Conservation (phyloP, 768 basidiomycete species). For the Tephrocybe rancida region DNA sequence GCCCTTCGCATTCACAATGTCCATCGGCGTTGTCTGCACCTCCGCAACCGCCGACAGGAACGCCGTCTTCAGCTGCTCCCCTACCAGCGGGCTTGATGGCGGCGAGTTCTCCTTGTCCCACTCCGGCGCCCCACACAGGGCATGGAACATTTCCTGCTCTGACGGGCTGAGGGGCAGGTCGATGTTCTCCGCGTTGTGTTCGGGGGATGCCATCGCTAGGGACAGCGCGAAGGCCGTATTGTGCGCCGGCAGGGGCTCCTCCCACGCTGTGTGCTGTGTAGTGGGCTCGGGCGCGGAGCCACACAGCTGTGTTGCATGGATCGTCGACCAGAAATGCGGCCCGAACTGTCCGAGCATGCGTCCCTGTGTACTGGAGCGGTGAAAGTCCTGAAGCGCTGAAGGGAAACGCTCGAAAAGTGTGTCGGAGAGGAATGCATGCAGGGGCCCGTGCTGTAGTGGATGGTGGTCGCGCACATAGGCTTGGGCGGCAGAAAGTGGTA, state of each 20-base stretch:
- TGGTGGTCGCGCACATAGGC: slow-evolving; percentile 55
- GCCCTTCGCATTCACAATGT: neutral
- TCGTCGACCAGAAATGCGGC: slow-evolving; percentile 57
- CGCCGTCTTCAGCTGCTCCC: slow-evolving; percentile 8
- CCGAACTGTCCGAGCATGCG: slow-evolving; percentile 64
- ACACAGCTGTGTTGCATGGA: slow-evolving; percentile 39
- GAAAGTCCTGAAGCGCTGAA: slow-evolving; percentile 58
- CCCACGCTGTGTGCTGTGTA: slow-evolving; percentile 6
- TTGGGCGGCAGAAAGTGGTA: slow-evolving; percentile 60
- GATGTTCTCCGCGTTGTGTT: slow-evolving; percentile 21
- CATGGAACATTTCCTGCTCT: slow-evolving; percentile 72
- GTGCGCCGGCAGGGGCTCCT: neutral
- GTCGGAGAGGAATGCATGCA: slow-evolving; percentile 64
- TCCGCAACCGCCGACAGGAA: slow-evolving; percentile 1
- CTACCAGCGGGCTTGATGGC: slow-evolving; percentile 13
- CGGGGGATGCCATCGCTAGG: slow-evolving; percentile 2
- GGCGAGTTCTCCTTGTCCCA: slow-evolving; percentile 44
- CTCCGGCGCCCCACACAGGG: slow-evolving; percentile 61
- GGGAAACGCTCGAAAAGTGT: slow-evolving; percentile 66
- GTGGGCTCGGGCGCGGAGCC: slow-evolving; percentile 9
- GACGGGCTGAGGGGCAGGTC: slow-evolving; percentile 65
- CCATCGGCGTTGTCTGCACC: neutral
- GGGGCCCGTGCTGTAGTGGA: slow-evolving; percentile 32
- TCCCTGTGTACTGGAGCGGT: slow-evolving; percentile 46
- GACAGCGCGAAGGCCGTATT: slow-evolving; percentile 14